Conservation (phyloP, 176 grass and related monocot species). For the Aegilops speltoides region DNA sequence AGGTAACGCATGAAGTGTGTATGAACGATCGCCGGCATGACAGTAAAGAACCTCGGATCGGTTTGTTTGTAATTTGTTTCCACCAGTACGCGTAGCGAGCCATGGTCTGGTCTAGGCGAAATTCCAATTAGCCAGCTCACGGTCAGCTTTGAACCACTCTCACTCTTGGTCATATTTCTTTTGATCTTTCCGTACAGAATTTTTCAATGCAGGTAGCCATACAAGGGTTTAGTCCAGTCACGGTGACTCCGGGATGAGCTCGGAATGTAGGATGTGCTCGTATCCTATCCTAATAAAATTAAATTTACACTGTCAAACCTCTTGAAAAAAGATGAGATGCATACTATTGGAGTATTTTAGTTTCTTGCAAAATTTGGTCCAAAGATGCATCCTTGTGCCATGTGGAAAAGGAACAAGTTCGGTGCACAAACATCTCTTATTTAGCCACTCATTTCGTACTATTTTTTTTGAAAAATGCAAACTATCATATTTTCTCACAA, state of each 20-base stretch:
- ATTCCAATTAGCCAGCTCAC: background rate
- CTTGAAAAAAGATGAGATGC: no score
- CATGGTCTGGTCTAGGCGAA: background rate
- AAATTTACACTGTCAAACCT: no score
- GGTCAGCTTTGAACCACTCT: background rate
- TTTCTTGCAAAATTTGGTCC: background rate
- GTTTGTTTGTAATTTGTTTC: background rate
- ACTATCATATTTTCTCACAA: background rate
- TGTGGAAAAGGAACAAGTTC: background rate
- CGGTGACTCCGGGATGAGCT: background rate
- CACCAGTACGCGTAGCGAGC: background rate
- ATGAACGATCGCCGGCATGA: background rate
- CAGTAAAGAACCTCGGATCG: background rate
- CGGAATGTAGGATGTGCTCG: background rate
- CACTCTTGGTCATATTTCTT: no score
- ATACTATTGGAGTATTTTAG: no score
- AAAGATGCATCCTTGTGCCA: background rate
- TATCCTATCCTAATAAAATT: no score
- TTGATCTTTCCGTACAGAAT: no score
- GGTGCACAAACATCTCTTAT: background rate
- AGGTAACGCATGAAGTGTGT: conserved; percentile 22
- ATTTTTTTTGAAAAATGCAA: background rate
- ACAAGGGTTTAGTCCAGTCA: background rate
- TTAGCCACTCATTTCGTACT: background rate
- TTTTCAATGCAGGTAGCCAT: background rate